Evolutionary conservation across 306 rosid species (phyloP).

Genomic region (Arachis hypogaea): DNA sequence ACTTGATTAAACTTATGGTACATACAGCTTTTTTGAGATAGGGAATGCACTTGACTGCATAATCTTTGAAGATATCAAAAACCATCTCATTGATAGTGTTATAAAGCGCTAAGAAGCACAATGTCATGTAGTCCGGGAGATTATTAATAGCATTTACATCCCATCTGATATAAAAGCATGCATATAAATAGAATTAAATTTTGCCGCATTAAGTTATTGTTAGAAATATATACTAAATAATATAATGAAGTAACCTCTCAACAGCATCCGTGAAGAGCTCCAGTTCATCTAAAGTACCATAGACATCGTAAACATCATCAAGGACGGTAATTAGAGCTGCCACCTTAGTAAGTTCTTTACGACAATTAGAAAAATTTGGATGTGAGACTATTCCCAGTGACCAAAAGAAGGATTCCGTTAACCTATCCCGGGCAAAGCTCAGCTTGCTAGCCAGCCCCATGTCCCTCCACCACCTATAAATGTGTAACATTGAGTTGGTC

Average conservation of each 20-base stretch:
- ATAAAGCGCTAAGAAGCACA: constrained; percentile 52
- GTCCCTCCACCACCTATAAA: constrained; percentile 52
- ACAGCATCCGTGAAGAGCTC: constrained; percentile 43
- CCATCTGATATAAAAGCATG: constrained; percentile 42
- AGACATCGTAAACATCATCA: constrained; percentile 47
- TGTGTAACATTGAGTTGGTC: no score
- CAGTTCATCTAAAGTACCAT: constrained; percentile 26
- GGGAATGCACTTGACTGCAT: constrained; percentile 41
- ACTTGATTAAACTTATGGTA: no score
- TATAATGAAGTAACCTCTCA: constrained; percentile 41
- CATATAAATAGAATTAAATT: background rate
- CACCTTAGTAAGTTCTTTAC: constrained; percentile 42
- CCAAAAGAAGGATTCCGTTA: constrained; percentile 45
- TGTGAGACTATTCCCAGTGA: constrained; percentile 37
- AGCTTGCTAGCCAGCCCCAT: constrained; percentile 41
- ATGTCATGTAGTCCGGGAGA: constrained; percentile 51
- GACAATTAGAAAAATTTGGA: constrained; percentile 33
- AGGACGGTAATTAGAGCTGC: background rate
- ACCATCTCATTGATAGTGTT: constrained; percentile 49
- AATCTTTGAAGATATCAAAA: constrained; percentile 39
- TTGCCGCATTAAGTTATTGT: no score
- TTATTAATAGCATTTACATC: constrained; percentile 34
- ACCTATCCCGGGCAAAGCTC: constrained; percentile 44
- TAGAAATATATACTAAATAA: no score
- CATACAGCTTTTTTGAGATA: constrained; percentile 46